Percentiles rank a stretch among this genome's conserved stretches.
Evolutionary conservation across 371 early-diverging fungal species (phyloP).

Genomic region (Mucor plumbeus): DNA sequence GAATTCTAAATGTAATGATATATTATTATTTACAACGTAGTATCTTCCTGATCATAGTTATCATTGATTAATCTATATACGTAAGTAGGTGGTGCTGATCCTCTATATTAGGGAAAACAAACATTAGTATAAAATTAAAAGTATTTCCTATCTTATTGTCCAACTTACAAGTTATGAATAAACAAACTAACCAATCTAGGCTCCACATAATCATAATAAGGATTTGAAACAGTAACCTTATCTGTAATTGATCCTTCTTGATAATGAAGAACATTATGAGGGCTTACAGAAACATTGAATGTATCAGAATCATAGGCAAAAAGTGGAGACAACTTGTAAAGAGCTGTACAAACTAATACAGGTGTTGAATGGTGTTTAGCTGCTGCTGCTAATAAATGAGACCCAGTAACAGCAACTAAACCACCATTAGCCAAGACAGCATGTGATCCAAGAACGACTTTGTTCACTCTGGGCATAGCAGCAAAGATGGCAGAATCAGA

Average conservation of each 20-base stretch:
- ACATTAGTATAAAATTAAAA: neutral
- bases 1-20: neutral
- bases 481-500: slow-evolving; percentile 95
- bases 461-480: slow-evolving; percentile 96
- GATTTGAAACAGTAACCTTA: slow-evolving; percentile 80
- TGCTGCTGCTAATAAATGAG: slow-evolving; percentile 84
- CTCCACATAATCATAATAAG: slow-evolving; percentile 89
- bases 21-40: slow-evolving; percentile 18
- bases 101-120: slow-evolving; percentile 18
- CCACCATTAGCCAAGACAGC: slow-evolving; percentile 96
- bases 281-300: slow-evolving; percentile 78
- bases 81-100: slow-evolving; percentile 58
- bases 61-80: slow-evolving; percentile 76
- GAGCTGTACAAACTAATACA: slow-evolving; percentile 83
- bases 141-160: neutral
- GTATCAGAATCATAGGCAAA: slow-evolving; percentile 89
- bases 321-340: slow-evolving; percentile 87
- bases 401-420: slow-evolving; percentile 83
- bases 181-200: slow-evolving; percentile 89
- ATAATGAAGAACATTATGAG: slow-evolving; percentile 82
- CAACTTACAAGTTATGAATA: slow-evolving; percentile 86
- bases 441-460: slow-evolving; percentile 94
- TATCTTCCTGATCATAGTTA: slow-evolving; percentile 67
- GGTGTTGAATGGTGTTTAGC: slow-evolving; percentile 93
- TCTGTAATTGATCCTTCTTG: slow-evolving; percentile 82